phyloP scores from a whole-genome alignment of 257 asterid species.

The Solanum ossicruentum region DNA sequence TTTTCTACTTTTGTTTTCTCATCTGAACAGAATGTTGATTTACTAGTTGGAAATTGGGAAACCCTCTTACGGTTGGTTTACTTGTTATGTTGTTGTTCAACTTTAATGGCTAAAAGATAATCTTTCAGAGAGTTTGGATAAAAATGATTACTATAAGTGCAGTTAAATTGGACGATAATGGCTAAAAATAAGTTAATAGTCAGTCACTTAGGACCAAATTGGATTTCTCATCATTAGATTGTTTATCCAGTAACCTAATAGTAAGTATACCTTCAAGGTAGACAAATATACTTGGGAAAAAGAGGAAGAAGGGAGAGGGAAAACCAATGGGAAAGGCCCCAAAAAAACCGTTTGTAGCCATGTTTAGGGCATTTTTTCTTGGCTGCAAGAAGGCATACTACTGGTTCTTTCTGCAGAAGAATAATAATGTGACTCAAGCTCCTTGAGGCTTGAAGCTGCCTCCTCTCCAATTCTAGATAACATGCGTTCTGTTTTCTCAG shows the following conservation, averaged over 20 bases:
- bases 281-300: neutral
- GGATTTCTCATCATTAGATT: neutral
- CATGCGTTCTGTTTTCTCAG: conserved; percentile 39
- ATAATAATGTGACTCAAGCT: conserved; percentile 70
- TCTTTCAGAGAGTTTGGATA: neutral
- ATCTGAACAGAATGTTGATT: neutral
- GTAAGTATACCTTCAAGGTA: neutral
- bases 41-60: neutral
- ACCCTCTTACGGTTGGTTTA: neutral
- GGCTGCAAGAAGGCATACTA: neutral
- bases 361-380: neutral
- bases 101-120: neutral
- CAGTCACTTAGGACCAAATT: neutral
- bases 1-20: neutral
- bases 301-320: neutral
- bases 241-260: neutral
- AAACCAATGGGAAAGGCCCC: neutral
- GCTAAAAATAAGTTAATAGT: neutral
- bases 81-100: neutral
- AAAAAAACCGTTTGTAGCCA: neutral
- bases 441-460: conserved; percentile 70
- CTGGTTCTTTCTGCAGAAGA: conserved; percentile 40
- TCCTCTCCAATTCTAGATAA: conserved; percentile 69
- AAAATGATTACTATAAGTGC: neutral
- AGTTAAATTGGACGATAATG: neutral